phyloP scores from a whole-genome alignment of 2,329 filamentous ascomycete genomes.

The Neophaeococcomyces aloes region DNA sequence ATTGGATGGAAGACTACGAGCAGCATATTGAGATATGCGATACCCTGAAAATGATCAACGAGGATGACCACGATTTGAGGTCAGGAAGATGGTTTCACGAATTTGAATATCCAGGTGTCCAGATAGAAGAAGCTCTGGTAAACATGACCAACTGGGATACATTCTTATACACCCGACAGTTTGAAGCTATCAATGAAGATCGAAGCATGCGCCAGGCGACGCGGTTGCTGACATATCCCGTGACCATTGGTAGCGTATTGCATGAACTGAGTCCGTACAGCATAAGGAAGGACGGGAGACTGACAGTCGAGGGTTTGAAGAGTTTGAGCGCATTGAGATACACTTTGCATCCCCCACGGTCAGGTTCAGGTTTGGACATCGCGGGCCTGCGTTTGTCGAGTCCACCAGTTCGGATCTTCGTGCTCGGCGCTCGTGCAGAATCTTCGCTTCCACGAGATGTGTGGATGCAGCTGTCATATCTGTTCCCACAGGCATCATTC shows the following conservation, averaged over 20 bases:
- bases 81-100: slow-evolving; percentile 89
- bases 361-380: slow-evolving; percentile 62
- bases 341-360: slow-evolving; percentile 76
- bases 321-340: slow-evolving; percentile 89
- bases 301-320: slow-evolving; percentile 84
- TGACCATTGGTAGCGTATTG: slow-evolving; percentile 81
- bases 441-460: slow-evolving; percentile 88
- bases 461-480: slow-evolving; percentile 86
- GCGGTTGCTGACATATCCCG: slow-evolving; percentile 80
- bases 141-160: slow-evolving; percentile 99
- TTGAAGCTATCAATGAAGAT: slow-evolving; percentile 81
- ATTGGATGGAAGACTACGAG: slow-evolving; percentile 95
- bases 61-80: slow-evolving; percentile 90
- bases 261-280: slow-evolving; percentile 92
- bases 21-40: slow-evolving; percentile 87
- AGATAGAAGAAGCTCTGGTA: slow-evolving; percentile 83
- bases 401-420: slow-evolving; percentile 82
- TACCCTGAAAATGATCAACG: slow-evolving; percentile 81
- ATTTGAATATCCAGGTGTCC: slow-evolving; percentile 78
- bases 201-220: slow-evolving; percentile 88
- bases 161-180: slow-evolving; percentile 73
- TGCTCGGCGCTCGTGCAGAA: slow-evolving; percentile 91
- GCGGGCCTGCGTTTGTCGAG: slow-evolving; percentile 73
- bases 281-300: slow-evolving; percentile 59
- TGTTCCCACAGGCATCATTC: slow-evolving; percentile 86